A percentile compares a stretch with the other conserved stretches of the same genome.
These are phyloP conservation scores for Coniochaeta prunicola DNA, from an alignment of 2,329 filamentous ascomycete genomes.

Conservation along the genomic window DNA sequence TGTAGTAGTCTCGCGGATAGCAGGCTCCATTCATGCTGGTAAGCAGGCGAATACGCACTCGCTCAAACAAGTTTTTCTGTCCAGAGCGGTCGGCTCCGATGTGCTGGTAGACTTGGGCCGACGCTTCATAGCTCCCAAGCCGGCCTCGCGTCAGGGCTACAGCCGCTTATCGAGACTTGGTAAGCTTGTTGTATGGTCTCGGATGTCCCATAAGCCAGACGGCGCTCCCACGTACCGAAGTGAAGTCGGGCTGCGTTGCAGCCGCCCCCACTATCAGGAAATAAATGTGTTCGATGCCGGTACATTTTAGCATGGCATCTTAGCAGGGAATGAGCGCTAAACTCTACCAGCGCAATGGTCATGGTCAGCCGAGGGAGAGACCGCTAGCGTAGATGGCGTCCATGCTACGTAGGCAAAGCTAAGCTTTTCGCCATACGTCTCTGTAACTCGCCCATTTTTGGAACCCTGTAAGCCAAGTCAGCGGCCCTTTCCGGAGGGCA, in stretches of 20 bases:
- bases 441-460: conserved; percentile 50
- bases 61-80: neutral
- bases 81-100: neutral
- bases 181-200: neutral
- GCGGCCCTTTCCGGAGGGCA: conserved; percentile 4
- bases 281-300: neutral
- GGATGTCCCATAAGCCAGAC: neutral
- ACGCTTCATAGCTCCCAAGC: too few species aligned
- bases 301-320: neutral
- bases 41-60: too few species aligned
- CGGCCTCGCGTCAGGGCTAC: neutral
- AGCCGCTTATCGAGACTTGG: too few species aligned
- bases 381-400: neutral
- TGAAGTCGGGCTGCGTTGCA: neutral
- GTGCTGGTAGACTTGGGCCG: neutral
- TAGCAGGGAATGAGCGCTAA: neutral
- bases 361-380: neutral
- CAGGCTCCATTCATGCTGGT: too few species aligned
- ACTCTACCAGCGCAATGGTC: neutral
- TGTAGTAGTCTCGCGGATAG: too few species aligned
- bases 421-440: conserved; percentile 43
- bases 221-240: neutral
- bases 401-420: neutral
- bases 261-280: neutral
- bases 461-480: conserved; percentile 35